phyloP scores from a whole-genome alignment of 176 grass and related monocot genomes.

The Poa pratensis region DNA sequence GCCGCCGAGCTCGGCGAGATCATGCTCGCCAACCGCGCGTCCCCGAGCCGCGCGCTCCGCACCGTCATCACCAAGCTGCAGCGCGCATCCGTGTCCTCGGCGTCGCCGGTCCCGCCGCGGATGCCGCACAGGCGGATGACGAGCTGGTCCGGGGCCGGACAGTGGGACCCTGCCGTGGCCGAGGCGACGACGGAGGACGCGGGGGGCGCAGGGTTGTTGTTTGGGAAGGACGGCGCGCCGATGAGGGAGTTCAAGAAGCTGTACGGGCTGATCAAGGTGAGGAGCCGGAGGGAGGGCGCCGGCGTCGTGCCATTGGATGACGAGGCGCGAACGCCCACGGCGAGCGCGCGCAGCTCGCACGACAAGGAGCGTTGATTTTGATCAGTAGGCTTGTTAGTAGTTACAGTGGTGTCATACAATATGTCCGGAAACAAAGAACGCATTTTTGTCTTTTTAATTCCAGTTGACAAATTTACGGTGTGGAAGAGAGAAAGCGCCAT shows the following conservation, averaged over 20 bases:
- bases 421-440: neutral
- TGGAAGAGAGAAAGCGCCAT: too few species aligned
- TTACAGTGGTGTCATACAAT: neutral
- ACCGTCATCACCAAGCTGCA: constrained; percentile 74
- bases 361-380: constrained; percentile 59
- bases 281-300: constrained; percentile 61
- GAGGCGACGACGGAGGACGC: neutral
- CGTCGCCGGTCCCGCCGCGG: neutral
- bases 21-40: constrained; percentile 84
- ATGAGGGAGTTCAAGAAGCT: constrained; percentile 90
- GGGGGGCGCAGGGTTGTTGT: constrained; percentile 6
- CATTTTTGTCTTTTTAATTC: neutral
- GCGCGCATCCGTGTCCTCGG: constrained; percentile 5
- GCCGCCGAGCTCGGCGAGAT: constrained; percentile 86
- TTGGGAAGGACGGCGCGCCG: constrained; percentile 60
- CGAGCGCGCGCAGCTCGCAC: constrained; percentile 24
- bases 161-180: neutral
- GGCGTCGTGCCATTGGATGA: constrained; percentile 33
- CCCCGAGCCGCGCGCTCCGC: constrained; percentile 81
- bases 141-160: constrained; percentile 38
- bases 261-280: constrained; percentile 79
- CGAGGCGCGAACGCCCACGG: constrained; percentile 31
- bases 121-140: constrained; percentile 42
- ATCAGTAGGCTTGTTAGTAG: neutral
- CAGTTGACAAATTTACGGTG: too few species aligned